A percentile compares a stretch with the other conserved stretches of the same genome.
These are phyloP conservation scores for Dryas integrifolia DNA, from an alignment of 331 rosid species.

Conservation along the genomic window DNA sequence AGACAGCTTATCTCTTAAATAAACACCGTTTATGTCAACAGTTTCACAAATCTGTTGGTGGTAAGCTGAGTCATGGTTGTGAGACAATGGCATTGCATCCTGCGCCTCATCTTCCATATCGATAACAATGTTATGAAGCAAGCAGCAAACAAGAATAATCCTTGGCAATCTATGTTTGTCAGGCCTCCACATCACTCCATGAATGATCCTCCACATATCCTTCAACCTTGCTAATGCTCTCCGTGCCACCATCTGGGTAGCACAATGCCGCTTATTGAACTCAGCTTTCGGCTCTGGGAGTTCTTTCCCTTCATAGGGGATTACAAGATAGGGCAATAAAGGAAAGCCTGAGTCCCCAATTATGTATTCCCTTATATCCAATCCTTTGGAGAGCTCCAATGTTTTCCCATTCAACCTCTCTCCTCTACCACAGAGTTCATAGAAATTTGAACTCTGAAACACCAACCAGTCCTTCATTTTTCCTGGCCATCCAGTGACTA, in stretches of 20 bases:
- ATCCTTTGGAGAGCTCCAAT: slow-evolving; percentile 44
- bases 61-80: slow-evolving; percentile 69
- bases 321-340: slow-evolving; percentile 57
- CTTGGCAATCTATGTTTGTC: slow-evolving; percentile 83
- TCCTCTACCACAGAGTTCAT: slow-evolving; percentile 54
- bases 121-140: slow-evolving; percentile 86
- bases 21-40: slow-evolving; percentile 50
- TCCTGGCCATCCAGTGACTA: slow-evolving; percentile 87
- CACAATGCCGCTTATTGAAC: slow-evolving; percentile 62
- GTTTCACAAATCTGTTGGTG: slow-evolving; percentile 64
- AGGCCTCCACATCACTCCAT: slow-evolving; percentile 92
- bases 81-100: slow-evolving; percentile 50
- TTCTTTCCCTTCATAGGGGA: slow-evolving; percentile 73
- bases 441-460: slow-evolving; percentile 63
- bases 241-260: slow-evolving; percentile 65
- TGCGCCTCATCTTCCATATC: slow-evolving; percentile 62
- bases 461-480: slow-evolving; percentile 61
- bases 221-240: slow-evolving; percentile 72
- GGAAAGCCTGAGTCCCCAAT: slow-evolving; percentile 81
- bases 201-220: slow-evolving; percentile 87
- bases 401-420: slow-evolving; percentile 66
- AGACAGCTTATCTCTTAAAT: slow-evolving; percentile 58
- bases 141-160: slow-evolving; percentile 82
- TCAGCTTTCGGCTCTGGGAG: slow-evolving; percentile 43
- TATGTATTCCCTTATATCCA: slow-evolving; percentile 71